phyloP scores from a whole-genome alignment of 257 asterid genomes.

The Fraxinus quadrangulata region DNA sequence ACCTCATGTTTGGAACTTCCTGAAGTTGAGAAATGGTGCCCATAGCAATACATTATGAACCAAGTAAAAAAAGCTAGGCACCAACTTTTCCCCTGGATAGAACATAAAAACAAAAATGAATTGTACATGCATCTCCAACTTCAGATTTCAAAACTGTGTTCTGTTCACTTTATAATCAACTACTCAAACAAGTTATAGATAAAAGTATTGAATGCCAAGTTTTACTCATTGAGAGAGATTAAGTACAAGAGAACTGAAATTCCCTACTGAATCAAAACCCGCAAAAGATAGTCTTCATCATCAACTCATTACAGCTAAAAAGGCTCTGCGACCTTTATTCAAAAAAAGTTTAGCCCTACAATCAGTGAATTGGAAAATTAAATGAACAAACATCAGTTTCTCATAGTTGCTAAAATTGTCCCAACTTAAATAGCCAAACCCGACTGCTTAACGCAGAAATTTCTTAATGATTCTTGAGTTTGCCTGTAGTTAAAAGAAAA shows the following conservation, averaged over 20 bases:
- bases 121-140: constrained; percentile 52
- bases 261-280: constrained; percentile 62
- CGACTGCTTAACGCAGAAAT: constrained; percentile 31
- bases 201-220: too few relatives aligned
- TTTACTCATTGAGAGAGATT: constrained; percentile 63
- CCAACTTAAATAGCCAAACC: constrained; percentile 64
- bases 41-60: constrained; percentile 42
- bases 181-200: too few relatives aligned
- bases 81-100: too few relatives aligned
- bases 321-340: constrained; percentile 56
- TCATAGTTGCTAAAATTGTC: constrained; percentile 58
- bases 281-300: constrained; percentile 54
- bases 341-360: constrained; percentile 2
- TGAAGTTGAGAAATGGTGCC: constrained; percentile 91
- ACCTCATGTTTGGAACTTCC: constrained; percentile 79
- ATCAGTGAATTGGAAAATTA: not conserved
- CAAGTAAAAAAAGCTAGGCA: constrained; percentile 4
- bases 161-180: not conserved
- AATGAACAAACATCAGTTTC: constrained; percentile 3
- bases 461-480: constrained; percentile 21
- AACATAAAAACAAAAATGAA: too few relatives aligned
- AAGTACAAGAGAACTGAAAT: constrained; percentile 76
- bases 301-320: constrained; percentile 65
- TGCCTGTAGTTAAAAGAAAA: constrained; percentile 32
- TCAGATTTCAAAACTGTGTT: constrained; percentile 43